Evolutionary conservation across 208 protist genomes (phyloP).

Genomic region (Leishmania aethiopica): DNA sequence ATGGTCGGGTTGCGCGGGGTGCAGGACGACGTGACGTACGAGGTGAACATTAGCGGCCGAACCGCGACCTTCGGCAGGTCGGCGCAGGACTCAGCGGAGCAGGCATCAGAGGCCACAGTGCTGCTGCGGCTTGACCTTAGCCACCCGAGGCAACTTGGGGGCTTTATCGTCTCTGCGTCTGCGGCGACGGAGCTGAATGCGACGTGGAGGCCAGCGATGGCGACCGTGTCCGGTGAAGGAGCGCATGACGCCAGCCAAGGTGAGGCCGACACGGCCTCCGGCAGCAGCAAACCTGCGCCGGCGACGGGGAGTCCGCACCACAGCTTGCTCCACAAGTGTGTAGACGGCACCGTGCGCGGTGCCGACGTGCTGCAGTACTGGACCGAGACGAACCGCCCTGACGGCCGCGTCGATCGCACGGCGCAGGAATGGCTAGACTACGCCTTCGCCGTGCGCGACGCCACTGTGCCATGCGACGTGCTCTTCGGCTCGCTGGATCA

Average conservation of each 20-base stretch:
- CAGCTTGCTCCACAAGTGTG: conserved; percentile 64
- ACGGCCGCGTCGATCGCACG: conserved; percentile 52
- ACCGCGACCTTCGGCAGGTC: background rate
- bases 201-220: background rate
- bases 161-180: conserved; percentile 38
- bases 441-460: conserved; percentile 42
- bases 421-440: conserved; percentile 79
- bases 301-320: background rate
- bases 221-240: background rate
- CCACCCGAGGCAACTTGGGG: conserved; percentile 45
- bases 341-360: conserved; percentile 52
- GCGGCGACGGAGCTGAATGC: background rate
- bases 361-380: conserved; percentile 79
- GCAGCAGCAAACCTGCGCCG: background rate
- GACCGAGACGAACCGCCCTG: conserved; percentile 75
- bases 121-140: conserved; percentile 70
- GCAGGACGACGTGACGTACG: conserved; percentile 67
- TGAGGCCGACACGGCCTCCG: background rate
- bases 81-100: background rate
- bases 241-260: background rate
- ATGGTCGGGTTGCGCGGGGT: conserved; percentile 66
- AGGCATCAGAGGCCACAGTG: conserved; percentile 29
- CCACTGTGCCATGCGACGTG: conserved; percentile 65
- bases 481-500: conserved; percentile 71
- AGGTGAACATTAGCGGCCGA: conserved; percentile 64